Evolutionary conservation across 257 asterid genomes (phyloP), one percentile per base, ranked within the genome.

Genomic region (Striga asiatica): DNA sequence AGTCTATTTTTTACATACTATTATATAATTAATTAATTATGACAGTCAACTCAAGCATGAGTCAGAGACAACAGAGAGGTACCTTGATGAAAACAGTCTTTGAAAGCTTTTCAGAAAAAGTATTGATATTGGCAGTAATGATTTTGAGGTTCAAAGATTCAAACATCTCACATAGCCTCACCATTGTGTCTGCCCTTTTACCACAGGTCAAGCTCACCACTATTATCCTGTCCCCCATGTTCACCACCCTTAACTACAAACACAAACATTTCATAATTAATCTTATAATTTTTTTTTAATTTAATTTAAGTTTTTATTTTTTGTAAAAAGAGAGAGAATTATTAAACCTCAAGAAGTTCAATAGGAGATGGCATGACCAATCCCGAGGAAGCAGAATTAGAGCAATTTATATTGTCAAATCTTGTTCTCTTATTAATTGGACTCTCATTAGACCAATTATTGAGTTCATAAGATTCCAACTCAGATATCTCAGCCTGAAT

Each of bases 41-140:
- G n/a, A n/a, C n/a, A n/a, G n/a, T n/a, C n/a, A n/a, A n/a, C n/a
- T n/a, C n/a, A n/a, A n/a, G n/a, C n/a, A n/a, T n/a, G n/a, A n/a
- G n/a, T n/a, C n/a, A n/a, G n/a, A n/a, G n/a, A n/a, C n/a, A n/a
- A n/a, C n/a, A n/a, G n/a, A n/a, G n/a, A 31, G 2, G 6, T 34
- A 89, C 97, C 97, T 89, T 81, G 21, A 89, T 39, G 64, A 89
- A 85, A 9, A 80, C 72, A 12, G 95, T 89, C 71, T 74, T 83
- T 23, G 78, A 50, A 61, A 89, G 80, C 67, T 58, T 79, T 6
- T 80, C 97, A 13, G 91, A 74, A 51, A 76, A 73, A 28, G 93
- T 73, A 50, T 88, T 73, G 62, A 89, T 79, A 56, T 58, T 83
- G 12, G 95, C 84, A 2, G 93, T 78, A 34, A 85, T 76, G 63